phyloP scores from a whole-genome alignment of 2,329 filamentous ascomycete genomes.

The Juglanconis oblonga region DNA sequence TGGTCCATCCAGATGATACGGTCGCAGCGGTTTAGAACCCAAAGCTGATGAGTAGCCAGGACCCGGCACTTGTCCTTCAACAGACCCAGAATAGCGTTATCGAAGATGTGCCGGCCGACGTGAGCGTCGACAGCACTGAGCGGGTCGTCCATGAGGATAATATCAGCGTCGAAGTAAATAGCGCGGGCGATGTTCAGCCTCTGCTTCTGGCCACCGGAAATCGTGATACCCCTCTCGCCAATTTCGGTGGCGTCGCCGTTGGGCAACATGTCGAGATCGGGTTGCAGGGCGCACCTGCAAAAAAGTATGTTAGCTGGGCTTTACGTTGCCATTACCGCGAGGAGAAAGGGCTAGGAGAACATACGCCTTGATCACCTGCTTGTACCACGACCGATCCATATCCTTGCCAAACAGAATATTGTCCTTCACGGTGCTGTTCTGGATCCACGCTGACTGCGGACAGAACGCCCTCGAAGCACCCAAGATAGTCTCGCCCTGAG shows the following conservation, averaged over 20 bases:
- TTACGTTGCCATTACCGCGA: background rate
- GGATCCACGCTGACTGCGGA: conserved; percentile 97
- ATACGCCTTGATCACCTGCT: conserved; percentile 74
- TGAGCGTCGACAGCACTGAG: conserved; percentile 68
- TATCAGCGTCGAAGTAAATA: conserved; percentile 67
- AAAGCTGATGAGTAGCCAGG: conserved; percentile 90
- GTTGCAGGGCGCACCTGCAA: conserved; percentile 3
- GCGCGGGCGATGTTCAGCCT: conserved; percentile 88
- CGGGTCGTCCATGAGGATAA: conserved; percentile 68
- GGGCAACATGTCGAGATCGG: conserved; percentile 91
- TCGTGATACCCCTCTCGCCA: conserved; percentile 90
- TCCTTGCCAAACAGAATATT: conserved; percentile 91
- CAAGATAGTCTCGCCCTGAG: conserved; percentile 67
- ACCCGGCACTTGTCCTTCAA: conserved; percentile 87
- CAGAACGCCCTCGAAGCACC: conserved; percentile 85
- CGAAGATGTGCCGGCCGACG: conserved; percentile 77
- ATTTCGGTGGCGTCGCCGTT: conserved; percentile 88
- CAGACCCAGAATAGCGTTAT: conserved; percentile 87
- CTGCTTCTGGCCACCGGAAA: conserved; percentile 94
- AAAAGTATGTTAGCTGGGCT: background rate
- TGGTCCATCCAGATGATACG: conserved; percentile 91
- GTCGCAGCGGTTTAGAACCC: conserved; percentile 87
- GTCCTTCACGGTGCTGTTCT: conserved; percentile 81
- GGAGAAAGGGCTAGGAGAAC: conserved; percentile 24
- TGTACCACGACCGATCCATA: conserved; percentile 74